Conservation (phyloP, 352 stramenopile genomes). For the Globisporangium paroecandrum region DNA sequence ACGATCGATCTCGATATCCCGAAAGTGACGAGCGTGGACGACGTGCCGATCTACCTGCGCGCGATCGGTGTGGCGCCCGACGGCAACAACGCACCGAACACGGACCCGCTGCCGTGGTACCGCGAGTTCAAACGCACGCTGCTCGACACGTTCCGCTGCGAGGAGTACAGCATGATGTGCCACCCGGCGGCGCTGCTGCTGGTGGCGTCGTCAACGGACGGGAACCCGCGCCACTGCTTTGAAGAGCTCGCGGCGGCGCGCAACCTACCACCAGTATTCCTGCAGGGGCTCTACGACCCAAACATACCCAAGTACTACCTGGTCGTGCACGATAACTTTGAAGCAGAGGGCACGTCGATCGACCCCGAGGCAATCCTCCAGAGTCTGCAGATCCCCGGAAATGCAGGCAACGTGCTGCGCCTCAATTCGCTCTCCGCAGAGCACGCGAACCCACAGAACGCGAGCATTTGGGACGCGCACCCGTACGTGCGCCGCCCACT, state of each 20-base stretch:
- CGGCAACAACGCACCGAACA: constrained; percentile 37
- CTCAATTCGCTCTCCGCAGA: constrained; percentile 64
- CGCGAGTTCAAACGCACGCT: constrained; percentile 70
- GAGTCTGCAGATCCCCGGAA: constrained; percentile 54
- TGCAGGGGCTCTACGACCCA: constrained; percentile 74
- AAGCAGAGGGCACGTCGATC: constrained; percentile 77
- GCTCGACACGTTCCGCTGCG: constrained; percentile 80
- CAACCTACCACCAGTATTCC: constrained; percentile 57
- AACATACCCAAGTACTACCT: constrained; percentile 86
- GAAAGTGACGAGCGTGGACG: constrained; percentile 44
- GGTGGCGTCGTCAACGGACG: constrained; percentile 79
- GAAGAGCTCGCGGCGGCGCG: constrained; percentile 50
- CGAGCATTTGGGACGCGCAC: constrained; percentile 41
- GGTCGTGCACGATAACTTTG: constrained; percentile 81
- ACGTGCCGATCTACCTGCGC: constrained; percentile 67
- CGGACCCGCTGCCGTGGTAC: constrained; percentile 68
- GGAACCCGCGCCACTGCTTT: constrained; percentile 73
- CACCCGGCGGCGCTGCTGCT: constrained; percentile 74
- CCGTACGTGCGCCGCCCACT: constrained; percentile 60
- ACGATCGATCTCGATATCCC: constrained; percentile 66
- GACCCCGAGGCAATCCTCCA: constrained; percentile 73
- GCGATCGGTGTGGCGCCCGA: constrained; percentile 42
- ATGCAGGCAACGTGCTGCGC: constrained; percentile 49
- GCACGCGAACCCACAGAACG: constrained; percentile 26
- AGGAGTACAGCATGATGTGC: constrained; percentile 74